Evolutionary conservation across 345 rosid genomes (phyloP), one percentile per base, ranked within the genome.

Genomic region (Cardamine chenopodiifolia): DNA sequence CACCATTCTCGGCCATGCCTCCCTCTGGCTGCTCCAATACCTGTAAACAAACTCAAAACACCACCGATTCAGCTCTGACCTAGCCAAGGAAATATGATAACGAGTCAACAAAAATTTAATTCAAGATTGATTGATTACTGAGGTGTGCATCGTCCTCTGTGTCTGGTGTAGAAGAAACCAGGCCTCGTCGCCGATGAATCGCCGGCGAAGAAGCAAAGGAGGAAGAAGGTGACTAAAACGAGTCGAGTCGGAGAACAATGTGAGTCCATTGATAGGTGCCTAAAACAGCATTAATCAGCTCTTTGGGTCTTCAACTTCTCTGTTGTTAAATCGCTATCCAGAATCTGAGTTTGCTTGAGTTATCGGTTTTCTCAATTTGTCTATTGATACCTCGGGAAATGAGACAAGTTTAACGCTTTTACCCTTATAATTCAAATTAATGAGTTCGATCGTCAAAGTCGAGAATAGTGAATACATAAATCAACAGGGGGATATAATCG

Each of bases 1-100:
- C 35, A 94, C 89, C 96, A 88, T 91, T 83, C 87, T 88, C 5
- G 98, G 97, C 97, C 97, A 91, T 58, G 82, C 83, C 78, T 89
- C 96, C 44, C 81, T 85, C 82, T 78, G 70, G 80, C 90, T 86
- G 82, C 90, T 88, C 98, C 98, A 94, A 80, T 80, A 91, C 89
- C 98, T 92, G 76, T 3, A 40, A 32, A n/a, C 34, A 63, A 37
- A 14, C 25, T 4, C 32, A 44, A 68, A 14, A 39, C 40, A 65
- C 29, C 64, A 62, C 29, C 47, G 49, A 50, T 12, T 48, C 54
- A 73, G 66, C 67, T 61, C 80, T 44, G 47, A 56, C 18, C 72
- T 19, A 28, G 9, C 53, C 22, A 48, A 34, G 9, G 20, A 25
- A 60, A 42, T 37, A 37, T 37, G 13, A 39, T 54, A 19, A 52